These are phyloP conservation scores for Wickerhamomyces chambardii DNA, from an alignment of 805 yeast species.

Conservation along the genomic window DNA sequence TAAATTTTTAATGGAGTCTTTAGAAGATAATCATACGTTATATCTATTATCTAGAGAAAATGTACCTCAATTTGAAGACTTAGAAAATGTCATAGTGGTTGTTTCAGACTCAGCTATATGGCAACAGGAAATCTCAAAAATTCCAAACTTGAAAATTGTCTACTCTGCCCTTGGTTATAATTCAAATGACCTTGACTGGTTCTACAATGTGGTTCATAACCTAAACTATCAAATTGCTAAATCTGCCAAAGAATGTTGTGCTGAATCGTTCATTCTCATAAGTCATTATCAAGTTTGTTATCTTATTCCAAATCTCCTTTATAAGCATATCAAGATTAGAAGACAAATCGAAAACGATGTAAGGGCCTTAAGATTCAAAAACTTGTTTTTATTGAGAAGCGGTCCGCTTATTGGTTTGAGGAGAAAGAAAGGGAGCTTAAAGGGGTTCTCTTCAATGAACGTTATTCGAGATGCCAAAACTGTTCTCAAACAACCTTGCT, in stretches of 20 bases:
- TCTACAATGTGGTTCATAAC: slow-evolving; percentile 6
- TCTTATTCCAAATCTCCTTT: slow-evolving; percentile 2
- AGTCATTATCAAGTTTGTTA: slow-evolving; percentile 3
- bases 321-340: slow-evolving; percentile 4
- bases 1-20: slow-evolving; percentile 4
- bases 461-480: too few species aligned
- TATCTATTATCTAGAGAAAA: slow-evolving; percentile 4
- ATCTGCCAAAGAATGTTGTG: slow-evolving; percentile 6
- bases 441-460: too few species aligned
- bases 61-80: slow-evolving; percentile 1
- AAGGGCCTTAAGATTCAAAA: slow-evolving; percentile 1
- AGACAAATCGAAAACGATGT: slow-evolving; percentile 6
- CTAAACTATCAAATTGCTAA: slow-evolving; percentile 7
- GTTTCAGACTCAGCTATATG: slow-evolving; percentile 6
- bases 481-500: too few species aligned
- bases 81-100: slow-evolving; percentile 1
- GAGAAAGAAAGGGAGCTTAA: too few species aligned
- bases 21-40: slow-evolving; percentile 1
- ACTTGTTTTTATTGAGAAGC: slow-evolving; percentile 5
- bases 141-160: slow-evolving; percentile 7
- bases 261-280: slow-evolving; percentile 4
- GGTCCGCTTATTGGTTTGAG: slow-evolving; percentile 10
- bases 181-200: slow-evolving; percentile 1
- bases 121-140: slow-evolving; percentile 3
- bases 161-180: slow-evolving; percentile 9